These are phyloP conservation scores for Trichoderma hamatum DNA, from an alignment of 2,329 filamentous ascomycete genomes.

Conservation along the genomic window DNA sequence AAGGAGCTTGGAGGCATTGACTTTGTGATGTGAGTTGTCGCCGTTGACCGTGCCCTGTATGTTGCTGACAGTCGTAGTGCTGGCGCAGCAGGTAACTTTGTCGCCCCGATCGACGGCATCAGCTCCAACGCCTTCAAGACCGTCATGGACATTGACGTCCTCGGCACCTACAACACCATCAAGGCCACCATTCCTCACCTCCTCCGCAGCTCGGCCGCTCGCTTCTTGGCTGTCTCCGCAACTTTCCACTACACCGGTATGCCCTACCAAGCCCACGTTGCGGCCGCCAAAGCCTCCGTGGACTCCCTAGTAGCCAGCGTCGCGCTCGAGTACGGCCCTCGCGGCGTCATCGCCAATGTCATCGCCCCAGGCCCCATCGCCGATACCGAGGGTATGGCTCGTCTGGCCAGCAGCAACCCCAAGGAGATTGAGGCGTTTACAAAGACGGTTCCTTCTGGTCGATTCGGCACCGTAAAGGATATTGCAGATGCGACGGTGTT, in stretches of 20 bases:
- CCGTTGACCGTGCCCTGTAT: not conserved
- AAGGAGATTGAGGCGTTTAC: conserved; percentile 40
- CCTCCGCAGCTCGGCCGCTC: conserved; percentile 71
- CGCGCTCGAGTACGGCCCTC: conserved; percentile 86
- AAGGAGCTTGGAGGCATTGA: conserved; percentile 86
- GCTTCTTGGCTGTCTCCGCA: conserved; percentile 87
- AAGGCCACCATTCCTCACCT: conserved; percentile 89
- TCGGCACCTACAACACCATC: conserved; percentile 92
- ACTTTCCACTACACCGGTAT: conserved; percentile 89
- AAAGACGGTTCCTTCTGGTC: conserved; percentile 68
- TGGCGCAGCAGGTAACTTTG: conserved; percentile 93
- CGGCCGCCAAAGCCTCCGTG: conserved; percentile 87
- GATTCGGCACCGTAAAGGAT: conserved; percentile 79
- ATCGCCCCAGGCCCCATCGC: conserved; percentile 86
- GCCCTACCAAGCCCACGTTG: conserved; percentile 86
- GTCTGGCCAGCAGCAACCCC: conserved; percentile 52
- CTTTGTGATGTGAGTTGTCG: conserved; percentile 78
- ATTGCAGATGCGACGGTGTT: conserved; percentile 92
- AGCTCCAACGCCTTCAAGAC: conserved; percentile 90
- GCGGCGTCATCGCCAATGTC: conserved; percentile 83
- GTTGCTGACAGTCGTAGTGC: conserved; percentile 58
- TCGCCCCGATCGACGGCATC: conserved; percentile 80
- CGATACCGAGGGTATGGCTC: conserved; percentile 78
- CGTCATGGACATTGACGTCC: conserved; percentile 93
- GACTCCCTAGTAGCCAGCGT: conserved; percentile 81